These are phyloP conservation scores for Sclerotinia subarctica DNA, from an alignment of 2,329 filamentous ascomycete genomes.

Conservation along the genomic window DNA sequence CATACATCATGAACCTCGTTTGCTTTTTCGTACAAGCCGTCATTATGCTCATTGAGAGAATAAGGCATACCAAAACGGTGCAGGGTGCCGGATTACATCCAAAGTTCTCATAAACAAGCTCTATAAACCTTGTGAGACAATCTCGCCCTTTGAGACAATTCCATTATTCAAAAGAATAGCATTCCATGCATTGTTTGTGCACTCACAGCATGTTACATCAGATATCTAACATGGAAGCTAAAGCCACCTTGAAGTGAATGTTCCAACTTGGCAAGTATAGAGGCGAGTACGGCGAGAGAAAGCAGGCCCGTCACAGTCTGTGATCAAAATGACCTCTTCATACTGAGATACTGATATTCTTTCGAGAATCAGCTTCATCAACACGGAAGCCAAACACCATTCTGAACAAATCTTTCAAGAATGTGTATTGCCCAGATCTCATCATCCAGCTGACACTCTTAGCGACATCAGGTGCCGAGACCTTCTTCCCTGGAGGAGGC, in stretches of 20 bases:
- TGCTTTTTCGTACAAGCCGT: constrained; percentile 1
- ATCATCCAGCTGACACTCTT: constrained; percentile 76
- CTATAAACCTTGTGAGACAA: neutral
- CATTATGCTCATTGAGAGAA: neutral
- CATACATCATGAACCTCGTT: neutral
- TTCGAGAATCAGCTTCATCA: constrained; percentile 70
- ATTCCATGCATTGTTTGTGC: neutral
- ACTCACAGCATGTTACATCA: neutral
- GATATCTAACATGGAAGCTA: neutral
- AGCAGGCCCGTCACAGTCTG: neutral
- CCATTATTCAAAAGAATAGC: neutral
- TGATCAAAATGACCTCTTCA: constrained; percentile 35
- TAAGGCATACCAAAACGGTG: neutral
- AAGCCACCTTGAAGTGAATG: neutral
- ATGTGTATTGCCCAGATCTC: constrained; percentile 68
- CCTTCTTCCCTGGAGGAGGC: constrained; percentile 55
- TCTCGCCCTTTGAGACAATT: neutral
- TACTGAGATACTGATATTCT: constrained; percentile 60
- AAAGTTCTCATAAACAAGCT: neutral
- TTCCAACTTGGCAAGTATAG: neutral
- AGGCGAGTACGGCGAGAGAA: neutral
- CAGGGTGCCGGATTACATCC: neutral
- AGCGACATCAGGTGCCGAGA: constrained; percentile 72
- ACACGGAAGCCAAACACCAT: constrained; percentile 81
- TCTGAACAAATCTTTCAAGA: constrained; percentile 77